These are phyloP conservation scores for Bipolaris zeicola DNA, from an alignment of 2,329 filamentous ascomycete species.

Conservation along the genomic window DNA sequence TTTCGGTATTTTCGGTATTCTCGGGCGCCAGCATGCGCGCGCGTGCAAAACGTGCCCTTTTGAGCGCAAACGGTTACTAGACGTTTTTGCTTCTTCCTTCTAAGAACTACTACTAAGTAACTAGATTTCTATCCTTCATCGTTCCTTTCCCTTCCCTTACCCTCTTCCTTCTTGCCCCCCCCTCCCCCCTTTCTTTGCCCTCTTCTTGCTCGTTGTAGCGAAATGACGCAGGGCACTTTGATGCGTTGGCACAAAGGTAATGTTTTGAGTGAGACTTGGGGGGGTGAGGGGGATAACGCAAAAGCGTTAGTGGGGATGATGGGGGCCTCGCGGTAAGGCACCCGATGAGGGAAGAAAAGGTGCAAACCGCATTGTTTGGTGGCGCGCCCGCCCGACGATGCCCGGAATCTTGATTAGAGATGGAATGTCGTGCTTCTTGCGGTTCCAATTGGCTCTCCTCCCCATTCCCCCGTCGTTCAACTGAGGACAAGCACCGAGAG, in stretches of 20 bases:
- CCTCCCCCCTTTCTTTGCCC: not conserved
- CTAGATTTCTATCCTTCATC: too few relatives aligned
- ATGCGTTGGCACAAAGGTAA: slow-evolving; percentile 7
- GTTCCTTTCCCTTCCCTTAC: too few relatives aligned
- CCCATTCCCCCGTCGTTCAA: not conserved
- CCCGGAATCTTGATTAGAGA: slow-evolving; percentile 2
- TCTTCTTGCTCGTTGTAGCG: not conserved
- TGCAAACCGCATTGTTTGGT: not conserved
- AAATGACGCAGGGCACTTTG: slow-evolving; percentile 11
- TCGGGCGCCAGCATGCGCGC: too few relatives aligned
- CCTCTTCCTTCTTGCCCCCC: not conserved
- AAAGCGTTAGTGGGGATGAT: slow-evolving; percentile 14
- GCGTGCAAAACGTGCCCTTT: too few relatives aligned
- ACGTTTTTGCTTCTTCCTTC: too few relatives aligned
- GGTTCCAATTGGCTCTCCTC: not conserved
- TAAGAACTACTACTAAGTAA: too few relatives aligned
- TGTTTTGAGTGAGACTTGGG: too few relatives aligned
- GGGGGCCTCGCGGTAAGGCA: slow-evolving; percentile 19
- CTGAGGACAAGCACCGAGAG: too few relatives aligned
- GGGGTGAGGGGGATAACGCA: not conserved
- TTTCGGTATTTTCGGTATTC: too few relatives aligned
- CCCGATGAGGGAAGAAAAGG: slow-evolving; percentile 16
- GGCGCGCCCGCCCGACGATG: slow-evolving; percentile 5
- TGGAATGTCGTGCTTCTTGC: not conserved
- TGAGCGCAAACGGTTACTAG: too few relatives aligned